These are phyloP conservation scores for Cucurbita pepo DNA, from an alignment of 306 rosid genomes.

Conservation along the genomic window DNA sequence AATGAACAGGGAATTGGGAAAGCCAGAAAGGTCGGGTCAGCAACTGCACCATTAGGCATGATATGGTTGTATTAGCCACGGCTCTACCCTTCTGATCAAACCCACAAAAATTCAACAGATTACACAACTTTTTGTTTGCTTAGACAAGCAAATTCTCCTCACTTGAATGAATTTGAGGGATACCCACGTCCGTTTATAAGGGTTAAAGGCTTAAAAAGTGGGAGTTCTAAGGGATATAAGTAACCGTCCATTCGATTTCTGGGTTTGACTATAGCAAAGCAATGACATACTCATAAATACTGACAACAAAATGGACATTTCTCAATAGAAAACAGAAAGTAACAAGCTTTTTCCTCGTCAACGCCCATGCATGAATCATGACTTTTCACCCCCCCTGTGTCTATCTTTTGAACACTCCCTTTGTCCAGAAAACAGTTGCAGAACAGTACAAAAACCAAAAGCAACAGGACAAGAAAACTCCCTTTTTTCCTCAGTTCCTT, in stretches of 20 bases:
- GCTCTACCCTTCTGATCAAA: slow-evolving; percentile 11
- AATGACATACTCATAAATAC: slow-evolving; percentile 17
- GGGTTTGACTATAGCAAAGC: slow-evolving; percentile 23
- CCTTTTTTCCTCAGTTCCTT: slow-evolving; percentile 16
- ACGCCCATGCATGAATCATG: slow-evolving; percentile 38
- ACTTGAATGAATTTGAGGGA: neutral
- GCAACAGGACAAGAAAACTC: slow-evolving; percentile 39
- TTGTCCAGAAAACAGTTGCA: slow-evolving; percentile 20
- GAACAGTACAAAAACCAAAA: slow-evolving; percentile 16
- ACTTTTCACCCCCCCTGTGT: neutral
- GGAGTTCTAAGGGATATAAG: neutral
- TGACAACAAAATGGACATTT: slow-evolving; percentile 12
- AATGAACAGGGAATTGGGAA: slow-evolving; percentile 14
- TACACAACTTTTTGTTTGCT: neutral
- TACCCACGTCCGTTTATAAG: neutral
- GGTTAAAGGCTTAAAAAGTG: neutral
- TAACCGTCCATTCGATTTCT: slow-evolving; percentile 2
- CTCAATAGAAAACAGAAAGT: slow-evolving; percentile 17
- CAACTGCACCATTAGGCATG: slow-evolving; percentile 16
- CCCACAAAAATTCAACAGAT: slow-evolving; percentile 22
- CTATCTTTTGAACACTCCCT: slow-evolving; percentile 14
- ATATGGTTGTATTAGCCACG: neutral
- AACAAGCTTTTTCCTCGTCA: slow-evolving; percentile 37
- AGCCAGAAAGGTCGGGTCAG: slow-evolving; percentile 15
- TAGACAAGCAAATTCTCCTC: neutral